Percentiles rank a stretch among this genome's conserved stretches.
Conservation (phyloP, 2,329 filamentous ascomycete genomes). For the Paraconiothyrium brasiliense region DNA sequence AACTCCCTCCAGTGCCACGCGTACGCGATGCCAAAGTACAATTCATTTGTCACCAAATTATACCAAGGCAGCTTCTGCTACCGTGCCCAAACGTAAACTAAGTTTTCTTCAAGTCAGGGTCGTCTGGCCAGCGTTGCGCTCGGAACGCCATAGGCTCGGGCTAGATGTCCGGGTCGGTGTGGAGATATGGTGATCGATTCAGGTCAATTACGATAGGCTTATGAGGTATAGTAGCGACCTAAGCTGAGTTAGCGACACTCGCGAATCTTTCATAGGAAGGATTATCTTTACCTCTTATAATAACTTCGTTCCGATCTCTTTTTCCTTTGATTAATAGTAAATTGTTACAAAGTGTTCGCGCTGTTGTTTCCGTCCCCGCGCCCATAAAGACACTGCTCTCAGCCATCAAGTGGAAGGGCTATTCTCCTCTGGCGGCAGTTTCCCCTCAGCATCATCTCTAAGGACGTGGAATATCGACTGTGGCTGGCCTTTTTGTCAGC, state of each 20-base stretch:
- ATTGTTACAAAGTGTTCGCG: constrained; percentile 20
- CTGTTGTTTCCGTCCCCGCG: constrained; percentile 47
- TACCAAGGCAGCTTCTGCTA: constrained; percentile 23
- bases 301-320: not conserved
- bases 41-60: constrained; percentile 25
- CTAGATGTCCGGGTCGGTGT: constrained; percentile 36
- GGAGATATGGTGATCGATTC: not conserved
- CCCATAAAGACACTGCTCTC: constrained; percentile 42
- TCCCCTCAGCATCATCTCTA: constrained; percentile 22
- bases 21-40: constrained; percentile 21
- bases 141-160: constrained; percentile 27
- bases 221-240: constrained; percentile 21
- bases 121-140: constrained; percentile 42
- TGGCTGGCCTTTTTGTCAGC: not conserved
- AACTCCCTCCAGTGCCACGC: constrained; percentile 19
- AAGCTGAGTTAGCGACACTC: constrained; percentile 1
- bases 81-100: constrained; percentile 24
- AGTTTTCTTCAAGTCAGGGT: constrained; percentile 18
- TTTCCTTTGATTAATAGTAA: constrained; percentile 17
- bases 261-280: constrained; percentile 5
- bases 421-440: constrained; percentile 26
- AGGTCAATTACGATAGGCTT: constrained; percentile 8
- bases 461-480: constrained; percentile 21
- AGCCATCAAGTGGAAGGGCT: constrained; percentile 30
- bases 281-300: constrained; percentile 5